Base-by-base conservation (phyloP, 2,329 filamentous ascomycete species). In the Cytospora mali region DNA sequence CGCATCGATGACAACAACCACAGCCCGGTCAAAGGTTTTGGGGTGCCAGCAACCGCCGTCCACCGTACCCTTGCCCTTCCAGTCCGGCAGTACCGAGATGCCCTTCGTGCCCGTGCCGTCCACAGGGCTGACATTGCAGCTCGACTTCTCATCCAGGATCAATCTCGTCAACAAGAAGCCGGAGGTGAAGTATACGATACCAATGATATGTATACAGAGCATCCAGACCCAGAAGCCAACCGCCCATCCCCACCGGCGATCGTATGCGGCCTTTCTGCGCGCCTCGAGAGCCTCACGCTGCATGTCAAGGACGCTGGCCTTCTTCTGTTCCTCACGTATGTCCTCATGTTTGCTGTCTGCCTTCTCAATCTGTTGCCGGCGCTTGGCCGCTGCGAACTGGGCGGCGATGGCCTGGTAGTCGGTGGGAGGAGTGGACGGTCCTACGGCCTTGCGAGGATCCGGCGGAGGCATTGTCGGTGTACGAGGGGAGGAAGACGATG, bases 11-110 rank as follows among this genome's bases (percentile, higher is more conserved):
- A 99, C 80, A 61, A 99, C 85, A 27, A 99, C 84, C 53, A 99
- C 88, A 13, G 94, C 93, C 73, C 93, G 95, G 66, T 96, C 86
- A 73, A 98, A 99, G 2, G 88, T 91, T 78, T 92, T 96, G 35
- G 93, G 92, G 74, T 98, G 93, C 95, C 95, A 99, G 82, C 95
- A 99, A 67, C 95, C 95, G 62, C 83, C 80, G 25, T 85, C 77
- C 2, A 79, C 75, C 18, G 77, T 81, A 10, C 78, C 75, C 51
- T 73, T 73, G 11, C 75, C 76, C 39, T 72, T 66, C 79, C 79
- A 80, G 49, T 77, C 69, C 16, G 75, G 70, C 59, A 81, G 74
- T 61, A 76, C 77, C 46, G 85, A 81, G 18, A 63, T 14, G 27
- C 54, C 61, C 3, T 39, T 53, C 1, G 61, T 52, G 63, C 89